Percentiles rank a stretch among this genome's conserved stretches.
Conservation (phyloP, 192 early-diverging fungal species). For the Backusella liffmaniae region DNA sequence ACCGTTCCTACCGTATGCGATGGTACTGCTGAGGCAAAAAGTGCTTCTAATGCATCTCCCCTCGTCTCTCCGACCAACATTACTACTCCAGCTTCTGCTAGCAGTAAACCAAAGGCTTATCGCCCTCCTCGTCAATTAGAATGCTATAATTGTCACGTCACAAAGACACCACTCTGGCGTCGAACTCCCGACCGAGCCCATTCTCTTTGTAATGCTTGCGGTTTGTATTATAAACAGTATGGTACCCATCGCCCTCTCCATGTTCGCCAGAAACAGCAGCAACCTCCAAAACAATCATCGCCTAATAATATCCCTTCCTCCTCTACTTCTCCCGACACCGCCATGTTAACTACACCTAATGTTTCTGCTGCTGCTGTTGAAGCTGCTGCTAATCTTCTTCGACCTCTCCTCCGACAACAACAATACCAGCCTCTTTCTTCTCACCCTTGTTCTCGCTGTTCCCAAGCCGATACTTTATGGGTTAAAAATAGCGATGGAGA, state of each 20-base stretch:
- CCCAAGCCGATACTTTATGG: constrained; percentile 74
- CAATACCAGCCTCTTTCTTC: neutral
- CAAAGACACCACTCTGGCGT: constrained; percentile 92
- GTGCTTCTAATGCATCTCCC: neutral
- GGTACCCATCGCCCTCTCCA: constrained; percentile 71
- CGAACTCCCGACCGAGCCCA: constrained; percentile 72
- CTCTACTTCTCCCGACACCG: constrained; percentile 19
- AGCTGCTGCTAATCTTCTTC: constrained; percentile 14
- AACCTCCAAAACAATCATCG: constrained; percentile 11
- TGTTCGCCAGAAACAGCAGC: constrained; percentile 28
- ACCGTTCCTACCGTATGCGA: neutral
- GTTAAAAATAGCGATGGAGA: constrained; percentile 69
- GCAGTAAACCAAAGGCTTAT: constrained; percentile 3
- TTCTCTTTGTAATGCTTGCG: constrained; percentile 95
- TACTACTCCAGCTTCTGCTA: neutral
- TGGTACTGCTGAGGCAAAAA: constrained; percentile 22
- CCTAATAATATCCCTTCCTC: neutral
- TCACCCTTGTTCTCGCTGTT: constrained; percentile 63
- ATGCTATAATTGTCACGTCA: constrained; percentile 75
- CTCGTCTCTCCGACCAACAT: neutral
- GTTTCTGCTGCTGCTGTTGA: constrained; percentile 7
- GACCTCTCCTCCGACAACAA: constrained; percentile 9
- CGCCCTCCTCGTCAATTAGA: constrained; percentile 42
- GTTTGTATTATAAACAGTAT: constrained; percentile 94
- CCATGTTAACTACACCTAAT: constrained; percentile 5